Percentiles rank a stretch among this genome's conserved stretches.
These are phyloP conservation scores for Penicillium arizonense DNA, from an alignment of 495 filamentous ascomycete species.

Conservation along the genomic window DNA sequence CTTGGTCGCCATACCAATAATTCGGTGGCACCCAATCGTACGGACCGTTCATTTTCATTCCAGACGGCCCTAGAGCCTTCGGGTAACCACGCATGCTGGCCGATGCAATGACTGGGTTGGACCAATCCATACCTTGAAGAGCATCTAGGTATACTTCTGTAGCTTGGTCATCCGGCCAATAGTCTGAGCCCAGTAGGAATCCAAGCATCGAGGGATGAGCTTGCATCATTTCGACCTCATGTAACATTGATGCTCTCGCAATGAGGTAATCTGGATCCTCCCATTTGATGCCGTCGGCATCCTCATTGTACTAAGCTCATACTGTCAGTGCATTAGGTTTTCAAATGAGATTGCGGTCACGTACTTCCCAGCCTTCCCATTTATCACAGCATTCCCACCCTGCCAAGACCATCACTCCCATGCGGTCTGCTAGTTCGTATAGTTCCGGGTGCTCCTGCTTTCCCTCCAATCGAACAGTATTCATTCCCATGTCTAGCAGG, in stretches of 20 bases:
- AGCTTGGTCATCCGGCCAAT: conserved; percentile 58
- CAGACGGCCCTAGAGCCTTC: conserved; percentile 48
- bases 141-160: conserved; percentile 50
- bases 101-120: conserved; percentile 55
- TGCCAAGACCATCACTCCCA: conserved; percentile 61
- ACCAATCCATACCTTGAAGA: conserved; percentile 52
- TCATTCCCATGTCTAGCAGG: conserved; percentile 58
- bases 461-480: conserved; percentile 62
- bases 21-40: conserved; percentile 68
- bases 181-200: conserved; percentile 62
- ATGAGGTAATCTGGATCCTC: conserved; percentile 49
- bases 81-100: conserved; percentile 57
- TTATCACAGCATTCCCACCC: conserved; percentile 72
- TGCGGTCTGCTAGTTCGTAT: conserved; percentile 54
- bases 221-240: conserved; percentile 61
- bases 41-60: conserved; percentile 67
- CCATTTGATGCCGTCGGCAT: conserved; percentile 50
- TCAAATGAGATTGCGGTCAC: background rate
- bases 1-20: conserved; percentile 56
- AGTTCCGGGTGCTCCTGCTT: conserved; percentile 63
- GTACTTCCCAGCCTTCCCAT: conserved; percentile 60
- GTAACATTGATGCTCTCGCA: conserved; percentile 53
- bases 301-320: conserved; percentile 49
- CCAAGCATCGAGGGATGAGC: conserved; percentile 54
- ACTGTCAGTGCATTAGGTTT: background rate